Evolutionary conservation across 129 eudicot genomes (phyloP).

Genomic region (Tagetes erecta): DNA sequence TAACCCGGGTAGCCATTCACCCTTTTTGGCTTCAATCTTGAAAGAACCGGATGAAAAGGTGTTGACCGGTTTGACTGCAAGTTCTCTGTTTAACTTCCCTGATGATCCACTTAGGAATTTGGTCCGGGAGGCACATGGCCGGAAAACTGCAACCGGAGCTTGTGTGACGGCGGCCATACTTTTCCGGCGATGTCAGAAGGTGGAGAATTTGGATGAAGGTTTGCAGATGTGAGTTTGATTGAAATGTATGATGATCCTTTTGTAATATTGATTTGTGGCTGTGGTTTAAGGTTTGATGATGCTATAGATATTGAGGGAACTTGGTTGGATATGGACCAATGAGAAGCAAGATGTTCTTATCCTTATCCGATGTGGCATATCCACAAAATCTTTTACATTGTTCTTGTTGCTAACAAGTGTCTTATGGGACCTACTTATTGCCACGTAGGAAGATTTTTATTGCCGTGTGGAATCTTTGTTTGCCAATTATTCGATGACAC

Average conservation of each 20-base stretch:
- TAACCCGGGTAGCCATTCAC: conserved; percentile 90
- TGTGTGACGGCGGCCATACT: conserved; percentile 84
- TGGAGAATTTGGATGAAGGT: background rate
- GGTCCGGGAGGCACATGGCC: conserved; percentile 55
- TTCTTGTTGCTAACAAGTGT: conserved; percentile 48
- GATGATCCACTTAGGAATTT: conserved; percentile 69
- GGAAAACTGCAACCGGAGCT: conserved; percentile 65
- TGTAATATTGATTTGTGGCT: conserved; percentile 62
- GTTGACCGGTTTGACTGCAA: conserved; percentile 43
- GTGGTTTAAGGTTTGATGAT: conserved; percentile 42
- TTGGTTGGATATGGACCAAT: conserved; percentile 44
- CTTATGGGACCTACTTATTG: conserved; percentile 34
- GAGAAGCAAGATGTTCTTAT: conserved; percentile 45
- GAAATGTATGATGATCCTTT: conserved; percentile 36
- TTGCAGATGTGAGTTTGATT: conserved; percentile 17
- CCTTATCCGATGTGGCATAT: conserved; percentile 61
- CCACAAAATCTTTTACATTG: conserved; percentile 56
- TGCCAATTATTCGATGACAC: conserved; percentile 34
- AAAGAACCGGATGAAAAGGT: conserved; percentile 41
- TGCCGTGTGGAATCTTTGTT: background rate
- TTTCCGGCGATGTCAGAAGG: conserved; percentile 15
- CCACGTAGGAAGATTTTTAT: conserved; percentile 31
- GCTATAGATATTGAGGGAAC: conserved; percentile 41
- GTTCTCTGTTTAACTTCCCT: conserved; percentile 57
- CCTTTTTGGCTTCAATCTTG: conserved; percentile 90